Base-by-base conservation (phyloP, 1,139 yeast genomes). In the Yamadazyma diospyri region DNA sequence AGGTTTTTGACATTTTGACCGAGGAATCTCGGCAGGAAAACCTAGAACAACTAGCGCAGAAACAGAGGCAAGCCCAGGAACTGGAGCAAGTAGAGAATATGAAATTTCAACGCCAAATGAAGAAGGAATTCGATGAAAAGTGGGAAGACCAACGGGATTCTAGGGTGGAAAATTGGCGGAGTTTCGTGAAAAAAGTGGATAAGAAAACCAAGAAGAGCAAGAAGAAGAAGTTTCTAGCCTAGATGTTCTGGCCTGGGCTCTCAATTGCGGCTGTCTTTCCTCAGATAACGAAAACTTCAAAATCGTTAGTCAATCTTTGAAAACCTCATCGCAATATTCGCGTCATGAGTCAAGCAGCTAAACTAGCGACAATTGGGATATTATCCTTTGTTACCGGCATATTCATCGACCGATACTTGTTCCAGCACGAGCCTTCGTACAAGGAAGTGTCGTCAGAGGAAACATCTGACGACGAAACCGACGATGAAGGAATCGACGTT, bases 61-160 rank as follows among this genome's bases (percentile, higher is more conserved):
- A 57, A 34, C 50, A 59, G 11, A 23, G 32, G 16, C 34, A 36
- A 23, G 23, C 30, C 3, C 17, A 33, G 17, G 30, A 27, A 8
- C 22, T 16, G 9, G 21, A 30, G 29, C 61, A 55, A 34, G 47
- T 57, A 8, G 27, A 30, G 28, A 62, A 53, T 33, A 47, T 57
- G 4, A 32, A 34, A 23, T 32, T 32, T 26, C 32, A 36, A 10
- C 58, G 60, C 18, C 43, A 45, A 4, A 45, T 54, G 58, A 68
- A 48, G 48, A 56, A 59, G 31, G 61, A 69, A 37, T 42, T 63
- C 40, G 74, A 72, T 27, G 54, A 65, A 35, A 62, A 64, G 20
- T 81, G 89, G 89, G 88, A 80, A 46, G 76, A 72, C 34, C 69
- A 68, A 12, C 43, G 87, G 34, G 87, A 78, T 33, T 54, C 55